Evolutionary conservation across 768 basidiomycete genomes (phyloP).

Genomic region (Lactifluus hygrophoroides): DNA sequence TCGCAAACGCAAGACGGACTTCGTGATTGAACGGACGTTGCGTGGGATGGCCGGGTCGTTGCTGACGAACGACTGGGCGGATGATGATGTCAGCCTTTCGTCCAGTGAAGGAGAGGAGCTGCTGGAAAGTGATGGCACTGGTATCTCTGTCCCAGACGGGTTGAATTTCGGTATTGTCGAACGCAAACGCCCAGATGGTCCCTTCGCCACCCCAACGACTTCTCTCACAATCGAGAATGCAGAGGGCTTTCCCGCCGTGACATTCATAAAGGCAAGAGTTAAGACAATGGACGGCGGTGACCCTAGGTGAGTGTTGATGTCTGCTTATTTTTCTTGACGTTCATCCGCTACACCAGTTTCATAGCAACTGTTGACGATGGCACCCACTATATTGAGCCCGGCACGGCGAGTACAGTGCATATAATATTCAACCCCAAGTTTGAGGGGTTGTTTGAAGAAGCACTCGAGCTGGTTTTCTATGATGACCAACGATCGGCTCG

Average conservation of each 20-base stretch:
- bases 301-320: not conserved
- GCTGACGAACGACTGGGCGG: not conserved
- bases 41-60: constrained; percentile 2
- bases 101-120: constrained; percentile 4
- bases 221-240: constrained; percentile 17
- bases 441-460: constrained; percentile 7
- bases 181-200: constrained; percentile 24
- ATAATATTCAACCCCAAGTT: constrained; percentile 9
- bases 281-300: not conserved
- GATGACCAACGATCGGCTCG: not conserved
- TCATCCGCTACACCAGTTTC: constrained; percentile 4
- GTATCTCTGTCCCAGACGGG: constrained; percentile 27
- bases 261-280: constrained; percentile 10
- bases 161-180: constrained; percentile 48
- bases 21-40: constrained; percentile 1
- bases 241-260: constrained; percentile 5
- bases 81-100: not conserved
- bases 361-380: constrained; percentile 1
- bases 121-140: constrained; percentile 43
- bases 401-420: not conserved
- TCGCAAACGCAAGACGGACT: not conserved
- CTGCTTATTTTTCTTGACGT: not conserved
- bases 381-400: too few relatives aligned
- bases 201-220: constrained; percentile 1
- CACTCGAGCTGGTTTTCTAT: constrained; percentile 10